Evolutionary conservation across 306 rosid genomes (phyloP).

Genomic region (Alnus rubra): DNA sequence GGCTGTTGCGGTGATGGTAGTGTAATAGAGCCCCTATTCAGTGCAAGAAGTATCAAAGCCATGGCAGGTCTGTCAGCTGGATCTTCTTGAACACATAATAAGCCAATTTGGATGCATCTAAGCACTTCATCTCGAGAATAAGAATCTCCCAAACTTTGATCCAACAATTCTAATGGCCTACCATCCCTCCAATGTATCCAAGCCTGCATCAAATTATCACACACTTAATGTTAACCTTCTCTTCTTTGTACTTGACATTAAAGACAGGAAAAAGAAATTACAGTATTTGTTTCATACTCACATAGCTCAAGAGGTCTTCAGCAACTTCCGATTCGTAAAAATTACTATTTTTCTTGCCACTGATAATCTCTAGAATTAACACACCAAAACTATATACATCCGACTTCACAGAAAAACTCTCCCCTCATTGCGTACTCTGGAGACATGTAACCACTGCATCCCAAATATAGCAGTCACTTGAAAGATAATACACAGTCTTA

Average conservation of each 20-base stretch:
- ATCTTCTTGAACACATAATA: conserved; percentile 39
- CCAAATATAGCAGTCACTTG: background rate
- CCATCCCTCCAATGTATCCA: conserved; percentile 56
- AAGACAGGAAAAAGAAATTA: background rate
- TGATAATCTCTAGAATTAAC: conserved; percentile 29
- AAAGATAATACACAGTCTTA: background rate
- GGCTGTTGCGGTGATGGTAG: background rate
- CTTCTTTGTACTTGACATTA: background rate
- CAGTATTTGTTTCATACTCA: conserved; percentile 2
- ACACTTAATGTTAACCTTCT: background rate
- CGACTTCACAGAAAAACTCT: conserved; percentile 23
- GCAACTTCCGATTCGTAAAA: conserved; percentile 24
- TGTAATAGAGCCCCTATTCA: background rate
- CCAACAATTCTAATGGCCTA: conserved; percentile 22
- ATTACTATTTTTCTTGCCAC: conserved; percentile 23
- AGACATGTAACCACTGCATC: conserved; percentile 33
- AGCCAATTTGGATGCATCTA: conserved; percentile 29
- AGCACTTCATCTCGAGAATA: background rate
- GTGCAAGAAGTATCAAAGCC: conserved; percentile 28
- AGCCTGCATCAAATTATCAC: conserved; percentile 32
- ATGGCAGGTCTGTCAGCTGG: conserved; percentile 30
- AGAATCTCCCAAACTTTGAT: conserved; percentile 6
- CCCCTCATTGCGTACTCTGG: conserved; percentile 33
- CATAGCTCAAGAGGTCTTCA: conserved; percentile 29
- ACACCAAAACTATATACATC: conserved; percentile 33